Evolutionary conservation across 306 rosid species (phyloP), one percentile per base, ranked within the genome.

Genomic region (Vicia villosa): DNA sequence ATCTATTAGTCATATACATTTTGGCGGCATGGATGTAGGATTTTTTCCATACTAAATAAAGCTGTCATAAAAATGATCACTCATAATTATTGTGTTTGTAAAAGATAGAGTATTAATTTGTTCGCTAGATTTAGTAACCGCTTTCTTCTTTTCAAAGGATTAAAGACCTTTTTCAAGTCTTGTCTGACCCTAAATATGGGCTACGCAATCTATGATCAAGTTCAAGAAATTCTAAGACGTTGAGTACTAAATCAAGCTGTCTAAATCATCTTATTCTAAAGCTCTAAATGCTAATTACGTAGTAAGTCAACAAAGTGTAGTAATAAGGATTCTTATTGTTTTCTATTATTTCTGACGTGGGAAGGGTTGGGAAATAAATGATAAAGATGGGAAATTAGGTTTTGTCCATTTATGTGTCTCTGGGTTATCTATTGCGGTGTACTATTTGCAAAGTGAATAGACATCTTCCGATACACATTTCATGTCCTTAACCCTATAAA

Each of bases 381-480:
- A 66, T 72, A 70, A 63, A 72, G 45, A 69, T 34, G 10, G 59
- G 74, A 74, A 64, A 78, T 74, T 58, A 32, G 52, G 60, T 70
- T 74, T 74, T 77, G 77, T 77, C 83, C 75, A 77, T 69, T 74
- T 74, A 13, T 70, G 59, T 70, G 69, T 32, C 64, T 43, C 28
- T 64, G 11, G 16, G 49, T 32, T 19, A 5, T 16, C 47, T 37
- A 82, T 61, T 69, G 50, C 37, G 70, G 16, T 66, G 77, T 79
- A 71, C 83, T 75, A 66, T 79, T 78, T 55, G 72, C 73, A 20
- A 56, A 79, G 62, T 71, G 70, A 75, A 46, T 77, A 71, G 79
- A 79, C 83, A 52, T 79, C 19, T 68, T 40, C 66, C 74, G 72
- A 65, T 79, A 14, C 49, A 70, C 30, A 4, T 66, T 52, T 72